Conservation (phyloP, 2,329 filamentous ascomycete genomes). For the Fusarium sp. region DNA sequence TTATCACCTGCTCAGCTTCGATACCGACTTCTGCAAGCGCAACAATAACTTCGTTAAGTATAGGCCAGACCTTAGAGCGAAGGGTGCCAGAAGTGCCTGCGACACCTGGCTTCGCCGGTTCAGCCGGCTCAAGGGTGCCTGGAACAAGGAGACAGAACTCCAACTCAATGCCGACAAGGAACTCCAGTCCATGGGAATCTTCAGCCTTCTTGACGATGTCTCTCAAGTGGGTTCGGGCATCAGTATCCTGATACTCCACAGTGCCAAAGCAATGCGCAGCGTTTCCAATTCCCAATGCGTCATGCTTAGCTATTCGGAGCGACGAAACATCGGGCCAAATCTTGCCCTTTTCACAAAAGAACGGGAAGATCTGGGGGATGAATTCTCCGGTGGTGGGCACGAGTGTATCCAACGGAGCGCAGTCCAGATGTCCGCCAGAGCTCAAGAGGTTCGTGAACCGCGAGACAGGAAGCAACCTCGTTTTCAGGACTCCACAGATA, state of each 20-base stretch:
- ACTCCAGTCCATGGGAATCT: neutral
- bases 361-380: neutral
- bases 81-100: neutral
- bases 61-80: neutral
- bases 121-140: neutral
- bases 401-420: constrained; percentile 9
- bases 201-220: neutral
- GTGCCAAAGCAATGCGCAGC: constrained; percentile 1
- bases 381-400: constrained; percentile 11
- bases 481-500: constrained; percentile 1
- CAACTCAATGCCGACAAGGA: constrained; percentile 11
- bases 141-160: constrained; percentile 12
- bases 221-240: neutral
- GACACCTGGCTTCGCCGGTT: neutral
- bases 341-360: neutral
- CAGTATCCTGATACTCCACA: constrained; percentile 5
- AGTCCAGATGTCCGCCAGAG: neutral
- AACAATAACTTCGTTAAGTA: neutral
- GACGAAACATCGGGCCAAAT: constrained; percentile 2
- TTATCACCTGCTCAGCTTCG: constrained; percentile 3
- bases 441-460: neutral
- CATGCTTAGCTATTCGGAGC: neutral
- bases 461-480: neutral
- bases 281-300: neutral
- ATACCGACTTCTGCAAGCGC: neutral